Evolutionary conservation across 768 basidiomycete genomes (phyloP), one percentile per base, ranked within the genome.

Genomic region (Hortiboletus campestris): DNA sequence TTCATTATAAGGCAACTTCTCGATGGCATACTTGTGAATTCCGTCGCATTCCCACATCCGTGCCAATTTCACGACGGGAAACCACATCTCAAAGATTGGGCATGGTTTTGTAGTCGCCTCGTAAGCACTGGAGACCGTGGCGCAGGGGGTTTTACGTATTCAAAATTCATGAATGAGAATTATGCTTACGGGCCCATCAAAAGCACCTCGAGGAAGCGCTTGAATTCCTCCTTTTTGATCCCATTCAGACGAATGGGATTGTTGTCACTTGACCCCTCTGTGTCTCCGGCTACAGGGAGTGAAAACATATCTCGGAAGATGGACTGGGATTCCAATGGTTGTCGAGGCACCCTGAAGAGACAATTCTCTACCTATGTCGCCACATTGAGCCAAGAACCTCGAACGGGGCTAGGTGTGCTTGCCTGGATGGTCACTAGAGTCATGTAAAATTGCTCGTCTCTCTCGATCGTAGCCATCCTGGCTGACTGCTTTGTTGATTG

Each of bases 21-120:
- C 16, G 16, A 75, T 63, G 6, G 74, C 74, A 34, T 64, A 55
- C 17, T 58, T 49, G 34, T 74, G 67, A 31, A 77, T 46, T 14
- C 55, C 46, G 19, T 63, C 56, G 47, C 75, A 75, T 40, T 64
- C 61, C 74, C 78, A 79, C 63, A 74, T 72, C 7, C 61, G 70
- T 7, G 78, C 63, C 20, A 79, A 61, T 56, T 74, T 74, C n/a
- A 76, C 60, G 20, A 75, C 68, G 0, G 73, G 67, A 16, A 72
- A 58, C 80, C 78, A 78, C 47, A 68, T 67, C 8, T 68, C 65
- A 44, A 53, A 53, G 19, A n/a, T 11, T 41, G 55, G 3, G 6
- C 10, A 0, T n/a, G 17, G 9, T 13, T n/a, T 38, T 9, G 25
- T 16, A 17, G 41, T 36, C 36, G 40, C 46, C 22, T 51, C 46